Percentiles rank a stretch among this genome's conserved stretches.
Conservation (phyloP, 768 basidiomycete species). For the Mycena amicta region DNA sequence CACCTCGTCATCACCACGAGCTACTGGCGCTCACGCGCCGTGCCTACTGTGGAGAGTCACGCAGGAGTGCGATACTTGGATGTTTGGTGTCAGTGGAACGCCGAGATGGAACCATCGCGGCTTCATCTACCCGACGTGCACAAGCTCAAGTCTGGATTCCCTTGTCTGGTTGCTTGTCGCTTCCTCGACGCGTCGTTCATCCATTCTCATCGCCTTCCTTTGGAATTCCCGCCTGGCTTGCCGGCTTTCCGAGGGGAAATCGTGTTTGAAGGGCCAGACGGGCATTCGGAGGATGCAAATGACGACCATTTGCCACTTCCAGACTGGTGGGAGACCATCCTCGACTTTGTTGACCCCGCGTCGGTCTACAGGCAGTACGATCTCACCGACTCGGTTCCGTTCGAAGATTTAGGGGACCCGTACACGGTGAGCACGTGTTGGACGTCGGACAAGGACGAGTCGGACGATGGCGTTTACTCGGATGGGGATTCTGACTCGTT, state of each 20-base stretch:
- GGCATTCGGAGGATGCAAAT: background rate
- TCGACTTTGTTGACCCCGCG: background rate
- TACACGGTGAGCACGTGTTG: background rate
- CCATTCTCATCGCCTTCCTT: conserved; percentile 1
- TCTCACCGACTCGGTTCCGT: background rate
- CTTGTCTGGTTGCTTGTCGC: background rate
- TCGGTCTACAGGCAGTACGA: background rate
- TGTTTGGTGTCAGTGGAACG: background rate
- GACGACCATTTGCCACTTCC: background rate
- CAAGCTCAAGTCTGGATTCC: background rate
- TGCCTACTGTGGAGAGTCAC: background rate
- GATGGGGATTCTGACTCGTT: background rate
- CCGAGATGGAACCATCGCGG: background rate
- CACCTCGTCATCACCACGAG: background rate
- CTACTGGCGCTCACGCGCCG: background rate
- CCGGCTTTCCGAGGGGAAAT: background rate
- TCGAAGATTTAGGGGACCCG: too few species aligned
- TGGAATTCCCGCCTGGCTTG: background rate
- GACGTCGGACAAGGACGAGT: background rate
- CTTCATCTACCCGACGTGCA: background rate
- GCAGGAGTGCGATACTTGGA: background rate
- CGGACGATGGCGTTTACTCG: background rate
- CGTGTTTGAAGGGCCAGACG: background rate
- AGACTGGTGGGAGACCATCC: background rate
- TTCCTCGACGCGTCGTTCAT: background rate